Percentiles rank a stretch among this genome's conserved stretches.
These are phyloP conservation scores for Ustilago hordei DNA, from an alignment of 1,284 basidiomycete genomes.

Conservation along the genomic window DNA sequence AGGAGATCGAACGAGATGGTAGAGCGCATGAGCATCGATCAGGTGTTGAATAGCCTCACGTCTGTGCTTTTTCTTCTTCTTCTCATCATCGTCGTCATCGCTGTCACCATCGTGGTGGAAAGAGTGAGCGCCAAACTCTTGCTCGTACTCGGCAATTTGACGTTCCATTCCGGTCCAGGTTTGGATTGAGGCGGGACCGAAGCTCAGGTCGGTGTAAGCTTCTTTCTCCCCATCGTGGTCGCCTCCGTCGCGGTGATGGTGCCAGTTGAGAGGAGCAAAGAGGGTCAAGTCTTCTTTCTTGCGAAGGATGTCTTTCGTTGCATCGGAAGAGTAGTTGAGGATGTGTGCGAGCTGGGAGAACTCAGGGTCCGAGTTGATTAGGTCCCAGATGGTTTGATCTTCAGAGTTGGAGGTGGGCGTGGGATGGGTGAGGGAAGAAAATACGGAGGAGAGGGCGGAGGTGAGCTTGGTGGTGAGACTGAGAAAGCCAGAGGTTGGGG, in stretches of 20 bases:
- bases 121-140: constrained; percentile 12
- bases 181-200: constrained; percentile 40
- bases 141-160: constrained; percentile 43
- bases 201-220: constrained; percentile 17
- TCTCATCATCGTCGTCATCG: constrained; percentile 70
- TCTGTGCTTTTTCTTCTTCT: constrained; percentile 73
- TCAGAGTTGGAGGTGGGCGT: not conserved
- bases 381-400: constrained; percentile 53
- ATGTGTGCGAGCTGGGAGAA: constrained; percentile 56
- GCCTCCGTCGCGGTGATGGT: constrained; percentile 36
- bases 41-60: constrained; percentile 73
- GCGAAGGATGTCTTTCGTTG: constrained; percentile 56
- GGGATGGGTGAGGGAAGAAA: constrained; percentile 15
- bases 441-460: constrained; percentile 16
- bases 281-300: constrained; percentile 51
- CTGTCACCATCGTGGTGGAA: constrained; percentile 10
- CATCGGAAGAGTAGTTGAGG: constrained; percentile 58
- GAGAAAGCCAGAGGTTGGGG: constrained; percentile 24
- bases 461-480: constrained; percentile 37
- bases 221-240: constrained; percentile 27
- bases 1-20: constrained; percentile 75
- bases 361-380: constrained; percentile 48
- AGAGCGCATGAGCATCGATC: constrained; percentile 75
- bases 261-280: constrained; percentile 62
- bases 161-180: constrained; percentile 39